phyloP scores from a whole-genome alignment of 1,284 basidiomycete species.

The Apiotrichum veenhuisii region DNA sequence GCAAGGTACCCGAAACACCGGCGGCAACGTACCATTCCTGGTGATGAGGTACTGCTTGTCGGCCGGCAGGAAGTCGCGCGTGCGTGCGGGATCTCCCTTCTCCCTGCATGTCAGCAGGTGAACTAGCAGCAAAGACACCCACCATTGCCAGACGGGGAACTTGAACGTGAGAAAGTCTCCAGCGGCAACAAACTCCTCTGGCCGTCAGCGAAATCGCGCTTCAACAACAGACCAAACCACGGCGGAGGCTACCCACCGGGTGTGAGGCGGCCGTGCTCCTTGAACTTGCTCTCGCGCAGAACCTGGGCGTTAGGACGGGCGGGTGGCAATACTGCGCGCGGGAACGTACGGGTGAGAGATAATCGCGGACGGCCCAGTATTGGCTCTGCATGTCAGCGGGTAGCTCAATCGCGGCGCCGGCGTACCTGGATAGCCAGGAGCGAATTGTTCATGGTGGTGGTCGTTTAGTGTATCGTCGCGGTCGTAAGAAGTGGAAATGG shows the following conservation, averaged over 20 bases:
- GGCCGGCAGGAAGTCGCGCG: slow-evolving; percentile 82
- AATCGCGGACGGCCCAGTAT: slow-evolving; percentile 93
- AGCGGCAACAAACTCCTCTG: slow-evolving; percentile 93
- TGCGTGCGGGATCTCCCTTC: slow-evolving; percentile 76
- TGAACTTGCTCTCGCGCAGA: slow-evolving; percentile 96
- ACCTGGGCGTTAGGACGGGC: slow-evolving; percentile 57
- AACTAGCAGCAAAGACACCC: slow-evolving; percentile 36
- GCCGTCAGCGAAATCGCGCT: slow-evolving; percentile 4
- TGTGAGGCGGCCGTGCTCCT: slow-evolving; percentile 94
- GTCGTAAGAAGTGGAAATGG: neutral
- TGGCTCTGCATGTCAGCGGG: slow-evolving; percentile 59
- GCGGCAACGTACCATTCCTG: slow-evolving; percentile 58
- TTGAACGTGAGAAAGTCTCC: slow-evolving; percentile 94
- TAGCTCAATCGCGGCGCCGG: too few relatives aligned
- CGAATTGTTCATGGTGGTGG: slow-evolving; percentile 44
- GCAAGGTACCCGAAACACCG: neutral
- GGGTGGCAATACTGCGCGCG: slow-evolving; percentile 1
- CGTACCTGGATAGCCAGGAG: slow-evolving; percentile 50
- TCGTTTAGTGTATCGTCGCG: neutral
- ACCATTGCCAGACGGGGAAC: slow-evolving; percentile 94
- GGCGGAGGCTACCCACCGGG: slow-evolving; percentile 89
- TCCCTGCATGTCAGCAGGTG: slow-evolving; percentile 59
- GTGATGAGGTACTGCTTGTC: slow-evolving; percentile 97
- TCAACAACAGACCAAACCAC: slow-evolving; percentile 29
- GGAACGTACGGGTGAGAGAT: slow-evolving; percentile 76